phyloP scores from a whole-genome alignment of 2,329 filamentous ascomycete species.

The Lasiodiplodia sp. region DNA sequence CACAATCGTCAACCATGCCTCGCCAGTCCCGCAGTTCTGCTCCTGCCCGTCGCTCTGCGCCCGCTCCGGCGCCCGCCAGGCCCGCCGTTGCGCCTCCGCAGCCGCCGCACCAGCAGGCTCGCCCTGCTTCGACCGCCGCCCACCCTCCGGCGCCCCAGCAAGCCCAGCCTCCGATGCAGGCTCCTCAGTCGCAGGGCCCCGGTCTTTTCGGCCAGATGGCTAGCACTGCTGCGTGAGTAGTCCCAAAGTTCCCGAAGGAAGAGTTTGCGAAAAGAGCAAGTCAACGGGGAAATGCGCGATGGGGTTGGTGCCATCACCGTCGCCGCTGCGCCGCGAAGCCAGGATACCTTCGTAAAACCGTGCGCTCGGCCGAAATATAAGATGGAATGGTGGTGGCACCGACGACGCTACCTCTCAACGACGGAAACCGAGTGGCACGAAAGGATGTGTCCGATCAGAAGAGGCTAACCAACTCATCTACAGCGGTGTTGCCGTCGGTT shows the following conservation, averaged over 20 bases:
- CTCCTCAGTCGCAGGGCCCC: conserved; percentile 67
- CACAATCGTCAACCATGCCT: conserved; percentile 47
- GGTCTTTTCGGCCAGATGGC: conserved; percentile 98
- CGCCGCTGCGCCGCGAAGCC: not conserved
- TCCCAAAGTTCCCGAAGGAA: not conserved
- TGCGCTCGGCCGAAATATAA: not conserved
- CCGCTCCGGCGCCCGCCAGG: conserved; percentile 56
- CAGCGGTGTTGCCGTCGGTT: conserved; percentile 96
- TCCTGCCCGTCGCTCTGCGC: conserved; percentile 52
- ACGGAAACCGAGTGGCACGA: not conserved
- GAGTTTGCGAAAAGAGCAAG: not conserved
- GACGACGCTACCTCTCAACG: not conserved
- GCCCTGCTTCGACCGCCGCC: conserved; percentile 73
- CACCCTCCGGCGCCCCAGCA: conserved; percentile 54
- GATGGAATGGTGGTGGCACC: not conserved
- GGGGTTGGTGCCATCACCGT: not conserved
- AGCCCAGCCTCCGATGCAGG: conserved; percentile 59
- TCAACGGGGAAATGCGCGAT: not conserved
- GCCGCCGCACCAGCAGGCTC: conserved; percentile 61
- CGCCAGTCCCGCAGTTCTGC: conserved; percentile 57
- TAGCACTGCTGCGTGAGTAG: conserved; percentile 90
- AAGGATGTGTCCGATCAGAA: not conserved
- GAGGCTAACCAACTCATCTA: conserved; percentile 22
- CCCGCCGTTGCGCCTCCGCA: conserved; percentile 68
- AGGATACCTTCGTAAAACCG: not conserved